phyloP scores from a whole-genome alignment of 495 filamentous ascomycete species.

The Aspergillus coremiiformis region DNA sequence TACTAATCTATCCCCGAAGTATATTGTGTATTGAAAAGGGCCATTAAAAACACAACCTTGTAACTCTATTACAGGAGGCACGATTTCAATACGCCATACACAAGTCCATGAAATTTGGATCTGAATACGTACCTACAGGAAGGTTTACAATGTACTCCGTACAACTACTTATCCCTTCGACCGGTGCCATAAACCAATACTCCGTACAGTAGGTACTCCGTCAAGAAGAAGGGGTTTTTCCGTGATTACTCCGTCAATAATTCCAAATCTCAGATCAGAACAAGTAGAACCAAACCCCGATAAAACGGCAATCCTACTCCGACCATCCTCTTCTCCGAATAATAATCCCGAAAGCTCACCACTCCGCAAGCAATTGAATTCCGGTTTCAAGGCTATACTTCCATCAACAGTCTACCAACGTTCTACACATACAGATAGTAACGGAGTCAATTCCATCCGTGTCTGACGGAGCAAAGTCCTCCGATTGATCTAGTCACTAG shows the following conservation, averaged over 20 bases:
- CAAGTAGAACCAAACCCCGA: background rate
- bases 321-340: background rate
- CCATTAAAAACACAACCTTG: no score
- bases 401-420: background rate
- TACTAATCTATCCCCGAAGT: no score
- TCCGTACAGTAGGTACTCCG: no score
- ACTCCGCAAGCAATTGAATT: background rate
- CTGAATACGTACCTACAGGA: no score
- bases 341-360: background rate
- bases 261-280: background rate
- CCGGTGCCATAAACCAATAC: no score
- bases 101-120: background rate
- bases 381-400: background rate
- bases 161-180: no score
- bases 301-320: background rate
- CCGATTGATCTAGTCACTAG: background rate
- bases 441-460: background rate
- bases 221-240: no score
- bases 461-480: background rate
- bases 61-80: background rate
- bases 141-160: no score
- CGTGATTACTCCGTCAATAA: background rate
- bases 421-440: background rate
- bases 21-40: no score
- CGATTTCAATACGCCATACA: background rate